phyloP scores from a whole-genome alignment of 192 early-diverging fungal genomes.

The Allomyces javanicus region DNA sequence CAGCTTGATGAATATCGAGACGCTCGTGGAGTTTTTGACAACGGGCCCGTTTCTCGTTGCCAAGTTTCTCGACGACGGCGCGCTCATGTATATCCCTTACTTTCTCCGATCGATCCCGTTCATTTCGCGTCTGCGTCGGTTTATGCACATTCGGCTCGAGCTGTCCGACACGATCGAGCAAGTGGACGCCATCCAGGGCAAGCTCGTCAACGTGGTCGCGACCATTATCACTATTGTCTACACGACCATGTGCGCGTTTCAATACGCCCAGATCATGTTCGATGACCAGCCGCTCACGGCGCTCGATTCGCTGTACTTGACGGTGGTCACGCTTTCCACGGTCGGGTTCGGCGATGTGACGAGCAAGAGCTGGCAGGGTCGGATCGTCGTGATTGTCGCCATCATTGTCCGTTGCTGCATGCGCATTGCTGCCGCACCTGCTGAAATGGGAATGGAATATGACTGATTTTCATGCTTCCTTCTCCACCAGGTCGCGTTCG shows the following conservation, averaged over 20 bases:
- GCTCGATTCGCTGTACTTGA: neutral
- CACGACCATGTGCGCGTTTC: neutral
- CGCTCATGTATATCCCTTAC: neutral
- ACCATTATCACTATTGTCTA: neutral
- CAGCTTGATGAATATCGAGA: too few relatives aligned
- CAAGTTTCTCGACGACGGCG: neutral
- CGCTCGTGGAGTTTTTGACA: neutral
- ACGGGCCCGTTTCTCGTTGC: neutral
- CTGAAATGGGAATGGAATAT: too few relatives aligned
- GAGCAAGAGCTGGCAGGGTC: neutral
- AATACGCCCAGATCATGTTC: neutral
- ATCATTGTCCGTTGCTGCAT: neutral
- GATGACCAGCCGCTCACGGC: neutral
- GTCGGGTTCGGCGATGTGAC: neutral
- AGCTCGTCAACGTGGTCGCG: neutral
- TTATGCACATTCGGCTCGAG: neutral
- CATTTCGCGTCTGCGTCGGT: neutral
- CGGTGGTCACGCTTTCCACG: neutral
- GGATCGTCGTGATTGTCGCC: neutral
- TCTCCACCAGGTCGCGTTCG: neutral
- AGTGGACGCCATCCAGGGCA: neutral
- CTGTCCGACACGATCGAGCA: neutral
- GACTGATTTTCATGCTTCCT: too few relatives aligned
- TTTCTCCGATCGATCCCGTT: neutral
- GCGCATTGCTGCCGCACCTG: too few relatives aligned